Percentiles rank a stretch among this genome's conserved stretches.
These are phyloP conservation scores for Hemisphaericaspora lyxosophila DNA, from an alignment of 1,139 yeast species.

Conservation along the genomic window DNA sequence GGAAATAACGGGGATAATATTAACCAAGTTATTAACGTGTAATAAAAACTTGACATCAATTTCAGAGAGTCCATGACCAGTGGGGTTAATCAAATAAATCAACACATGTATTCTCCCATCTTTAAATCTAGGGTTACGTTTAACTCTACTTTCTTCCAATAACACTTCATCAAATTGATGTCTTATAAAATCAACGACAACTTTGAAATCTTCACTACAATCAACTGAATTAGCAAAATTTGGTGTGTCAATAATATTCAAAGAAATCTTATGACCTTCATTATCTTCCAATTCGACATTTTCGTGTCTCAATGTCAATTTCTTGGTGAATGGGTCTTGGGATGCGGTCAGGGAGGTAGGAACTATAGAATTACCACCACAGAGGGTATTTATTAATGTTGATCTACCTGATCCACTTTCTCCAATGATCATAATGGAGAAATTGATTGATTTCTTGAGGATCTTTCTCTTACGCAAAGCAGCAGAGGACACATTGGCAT, in stretches of 20 bases:
- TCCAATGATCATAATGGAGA: conserved; percentile 60
- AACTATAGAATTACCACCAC: conserved; percentile 75
- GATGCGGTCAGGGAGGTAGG: conserved; percentile 38
- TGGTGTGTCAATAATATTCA: conserved; percentile 60
- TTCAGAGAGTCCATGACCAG: conserved; percentile 48
- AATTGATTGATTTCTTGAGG: conserved; percentile 52
- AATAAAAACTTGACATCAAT: conserved; percentile 43
- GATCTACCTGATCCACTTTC: conserved; percentile 63
- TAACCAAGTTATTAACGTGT: conserved; percentile 43
- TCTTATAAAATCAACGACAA: conserved; percentile 49
- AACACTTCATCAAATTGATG: conserved; percentile 51
- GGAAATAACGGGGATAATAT: conserved; percentile 43
- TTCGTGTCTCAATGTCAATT: conserved; percentile 47
- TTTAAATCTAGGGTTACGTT: conserved; percentile 47
- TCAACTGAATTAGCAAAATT: conserved; percentile 74
- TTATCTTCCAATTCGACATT: conserved; percentile 52
- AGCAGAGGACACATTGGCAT: conserved; percentile 22
- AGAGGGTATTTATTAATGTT: conserved; percentile 63
- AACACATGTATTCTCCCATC: conserved; percentile 50
- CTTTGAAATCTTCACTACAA: conserved; percentile 45
- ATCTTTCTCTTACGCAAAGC: conserved; percentile 59
- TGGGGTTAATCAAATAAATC: conserved; percentile 48
- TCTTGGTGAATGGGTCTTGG: conserved; percentile 45
- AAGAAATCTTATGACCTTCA: conserved; percentile 50
- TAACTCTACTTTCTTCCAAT: conserved; percentile 49